Conservation (phyloP, 208 protist genomes). For the Acanthamoeba triangularis region DNA sequence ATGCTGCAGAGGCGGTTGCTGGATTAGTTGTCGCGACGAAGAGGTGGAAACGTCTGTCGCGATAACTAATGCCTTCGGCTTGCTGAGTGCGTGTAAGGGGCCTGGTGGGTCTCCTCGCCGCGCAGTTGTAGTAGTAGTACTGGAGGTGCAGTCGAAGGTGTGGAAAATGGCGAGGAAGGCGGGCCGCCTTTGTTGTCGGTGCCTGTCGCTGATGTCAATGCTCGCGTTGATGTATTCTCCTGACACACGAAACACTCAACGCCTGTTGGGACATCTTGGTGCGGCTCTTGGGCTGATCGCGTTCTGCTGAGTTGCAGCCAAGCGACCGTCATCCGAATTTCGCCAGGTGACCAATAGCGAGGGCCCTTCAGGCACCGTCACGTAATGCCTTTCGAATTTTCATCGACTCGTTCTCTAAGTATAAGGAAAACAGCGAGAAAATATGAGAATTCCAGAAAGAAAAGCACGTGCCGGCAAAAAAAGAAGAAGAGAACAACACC, state of each 20-base stretch:
- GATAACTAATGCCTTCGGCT: background rate
- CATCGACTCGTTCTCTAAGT: background rate
- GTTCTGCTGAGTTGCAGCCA: background rate
- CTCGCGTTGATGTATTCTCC: conserved; percentile 29
- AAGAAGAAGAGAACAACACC: too few species aligned
- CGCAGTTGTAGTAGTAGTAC: background rate
- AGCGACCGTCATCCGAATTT: background rate
- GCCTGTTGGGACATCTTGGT: background rate
- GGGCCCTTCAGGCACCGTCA: too few species aligned
- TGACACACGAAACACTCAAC: too few species aligned
- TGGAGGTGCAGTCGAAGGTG: conserved; percentile 1
- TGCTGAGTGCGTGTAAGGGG: too few species aligned
- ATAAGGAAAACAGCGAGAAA: background rate
- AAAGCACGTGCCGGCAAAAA: background rate
- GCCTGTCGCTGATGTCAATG: background rate
- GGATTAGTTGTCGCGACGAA: background rate
- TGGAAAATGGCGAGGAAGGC: background rate
- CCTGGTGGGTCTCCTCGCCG: background rate
- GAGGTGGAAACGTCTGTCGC: background rate
- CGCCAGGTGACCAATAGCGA: background rate
- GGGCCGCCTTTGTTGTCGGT: background rate
- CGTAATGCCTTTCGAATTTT: background rate
- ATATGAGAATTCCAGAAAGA: background rate
- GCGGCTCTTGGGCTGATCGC: background rate
- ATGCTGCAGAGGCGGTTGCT: background rate